Evolutionary conservation across 2,329 filamentous ascomycete species (phyloP).

Genomic region (Verticillium longisporum): DNA sequence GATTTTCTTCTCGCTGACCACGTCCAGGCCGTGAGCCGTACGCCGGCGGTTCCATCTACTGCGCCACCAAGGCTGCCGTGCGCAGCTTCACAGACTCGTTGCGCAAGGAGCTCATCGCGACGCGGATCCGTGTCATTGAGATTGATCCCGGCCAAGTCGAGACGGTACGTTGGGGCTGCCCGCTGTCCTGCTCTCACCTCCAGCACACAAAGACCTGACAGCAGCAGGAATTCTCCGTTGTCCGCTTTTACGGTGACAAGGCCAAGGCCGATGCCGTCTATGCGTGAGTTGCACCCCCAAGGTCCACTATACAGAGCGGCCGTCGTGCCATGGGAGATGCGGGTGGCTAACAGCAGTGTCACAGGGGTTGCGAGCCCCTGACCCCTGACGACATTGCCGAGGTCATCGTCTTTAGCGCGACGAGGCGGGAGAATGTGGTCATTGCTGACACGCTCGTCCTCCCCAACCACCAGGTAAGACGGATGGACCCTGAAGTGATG

Average conservation of each 20-base stretch:
- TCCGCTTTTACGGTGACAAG: constrained; percentile 85
- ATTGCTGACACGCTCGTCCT: constrained; percentile 82
- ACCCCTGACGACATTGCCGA: constrained; percentile 90
- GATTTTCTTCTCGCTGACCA: too few species aligned
- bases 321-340: too few species aligned
- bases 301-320: too few species aligned
- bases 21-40: constrained; percentile 67
- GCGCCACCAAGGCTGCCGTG: constrained; percentile 85
- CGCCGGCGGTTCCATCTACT: constrained; percentile 82
- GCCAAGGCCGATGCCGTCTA: constrained; percentile 86
- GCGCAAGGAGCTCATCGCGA: constrained; percentile 75
- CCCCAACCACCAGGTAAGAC: constrained; percentile 78
- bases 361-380: constrained; percentile 69
- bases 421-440: constrained; percentile 82
- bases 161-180: constrained; percentile 50
- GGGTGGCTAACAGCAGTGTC: constrained; percentile 4
- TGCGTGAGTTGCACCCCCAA: constrained; percentile 46
- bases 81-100: constrained; percentile 77
- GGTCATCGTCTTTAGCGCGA: constrained; percentile 78
- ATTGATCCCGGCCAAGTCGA: constrained; percentile 91
- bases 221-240: constrained; percentile 74
- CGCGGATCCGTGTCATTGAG: constrained; percentile 76
- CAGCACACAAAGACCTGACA: too few species aligned
- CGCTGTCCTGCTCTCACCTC: too few species aligned
- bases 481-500: neutral